A percentile compares a stretch with the other conserved stretches of the same genome.
Evolutionary conservation across 2,329 filamentous ascomycete species (phyloP).

Genomic region (Decorospora gaudefroyi): DNA sequence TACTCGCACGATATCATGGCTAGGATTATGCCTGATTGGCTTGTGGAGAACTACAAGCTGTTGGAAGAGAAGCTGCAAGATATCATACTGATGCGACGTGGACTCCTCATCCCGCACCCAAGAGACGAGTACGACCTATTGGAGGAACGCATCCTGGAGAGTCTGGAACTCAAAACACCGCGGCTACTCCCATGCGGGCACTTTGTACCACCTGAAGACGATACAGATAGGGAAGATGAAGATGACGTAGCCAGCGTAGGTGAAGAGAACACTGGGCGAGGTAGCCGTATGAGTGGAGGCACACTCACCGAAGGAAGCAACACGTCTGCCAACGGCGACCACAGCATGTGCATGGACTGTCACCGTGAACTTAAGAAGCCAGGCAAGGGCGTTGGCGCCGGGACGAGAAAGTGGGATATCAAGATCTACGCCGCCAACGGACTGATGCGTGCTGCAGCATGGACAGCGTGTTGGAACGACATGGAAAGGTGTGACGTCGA

Average conservation of each 20-base stretch:
- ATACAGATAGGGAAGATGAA: slow-evolving; percentile 49
- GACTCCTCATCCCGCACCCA: slow-evolving; percentile 76
- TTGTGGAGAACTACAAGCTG: slow-evolving; percentile 65
- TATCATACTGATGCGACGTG: slow-evolving; percentile 69
- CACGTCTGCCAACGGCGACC: slow-evolving; percentile 31
- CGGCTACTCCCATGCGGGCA: slow-evolving; percentile 76
- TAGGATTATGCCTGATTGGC: slow-evolving; percentile 56
- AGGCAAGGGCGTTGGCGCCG: slow-evolving; percentile 43
- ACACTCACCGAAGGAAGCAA: slow-evolving; percentile 42
- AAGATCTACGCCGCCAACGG: slow-evolving; percentile 96
- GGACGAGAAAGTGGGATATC: slow-evolving; percentile 69
- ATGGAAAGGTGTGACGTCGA: slow-evolving; percentile 99
- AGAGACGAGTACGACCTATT: slow-evolving; percentile 79
- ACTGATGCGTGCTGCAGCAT: slow-evolving; percentile 86
- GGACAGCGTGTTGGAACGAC: slow-evolving; percentile 92
- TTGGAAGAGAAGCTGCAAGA: slow-evolving; percentile 73
- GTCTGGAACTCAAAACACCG: slow-evolving; percentile 71
- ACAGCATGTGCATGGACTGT: slow-evolving; percentile 57
- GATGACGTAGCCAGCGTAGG: slow-evolving; percentile 43
- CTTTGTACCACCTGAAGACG: slow-evolving; percentile 58
- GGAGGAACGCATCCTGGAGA: slow-evolving; percentile 76
- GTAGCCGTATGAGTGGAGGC: slow-evolving; percentile 44
- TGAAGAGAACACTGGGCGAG: slow-evolving; percentile 39
- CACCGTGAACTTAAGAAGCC: slow-evolving; percentile 45
- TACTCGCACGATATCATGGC: slow-evolving; percentile 59